Evolutionary conservation across 768 basidiomycete genomes (phyloP), one percentile per base, ranked within the genome.

Genomic region (Leccinum boreale): DNA sequence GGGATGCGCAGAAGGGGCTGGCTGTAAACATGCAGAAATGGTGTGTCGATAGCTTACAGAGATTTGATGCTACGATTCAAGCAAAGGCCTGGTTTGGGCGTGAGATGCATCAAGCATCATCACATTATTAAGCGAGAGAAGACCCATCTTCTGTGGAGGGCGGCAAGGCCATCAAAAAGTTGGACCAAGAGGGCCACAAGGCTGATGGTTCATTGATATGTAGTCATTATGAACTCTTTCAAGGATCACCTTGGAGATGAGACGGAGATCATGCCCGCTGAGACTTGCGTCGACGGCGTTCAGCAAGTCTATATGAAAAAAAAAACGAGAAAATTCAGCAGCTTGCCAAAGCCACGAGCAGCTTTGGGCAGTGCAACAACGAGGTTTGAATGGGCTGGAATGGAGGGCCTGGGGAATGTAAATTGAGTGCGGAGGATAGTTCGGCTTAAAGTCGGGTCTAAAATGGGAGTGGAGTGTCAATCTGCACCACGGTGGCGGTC

Each of bases 1-100:
- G 19, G 11, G 47, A 48, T 42, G 52, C 24, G 29, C 28, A 53
- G 35, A n/a, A 46, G 9, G 26, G 8, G 15, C 46, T 36, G 5
- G 53, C 52, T 65, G 63, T 26, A 46, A 52, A 63, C 68, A 67
- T 62, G 68, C 62, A 61, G 53, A 33, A 57, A 64, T 62, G 69
- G 61, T 62, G 61, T 8, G 61, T 61, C 47, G 59, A 57, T n/a
- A 59, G 39, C 55, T 51, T 51, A 59, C 47, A 36, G 35, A 36
- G 53, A 60, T 50, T 56, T 59, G 36, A 50, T 59, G 59, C 19
- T 52, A 54, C 24, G 42, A 52, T 23, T 50, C 45, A 14, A 35
- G 44, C 19, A 35, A 23, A 29, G 14, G 24, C 24, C 15, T 23
- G 39, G 14, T 23, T 50, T 59, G 39, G 42, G 55, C 58, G 59